Evolutionary conservation across 768 basidiomycete species (phyloP), one percentile per base, ranked within the genome.

Genomic region (Xerocomellus amylosporus): DNA sequence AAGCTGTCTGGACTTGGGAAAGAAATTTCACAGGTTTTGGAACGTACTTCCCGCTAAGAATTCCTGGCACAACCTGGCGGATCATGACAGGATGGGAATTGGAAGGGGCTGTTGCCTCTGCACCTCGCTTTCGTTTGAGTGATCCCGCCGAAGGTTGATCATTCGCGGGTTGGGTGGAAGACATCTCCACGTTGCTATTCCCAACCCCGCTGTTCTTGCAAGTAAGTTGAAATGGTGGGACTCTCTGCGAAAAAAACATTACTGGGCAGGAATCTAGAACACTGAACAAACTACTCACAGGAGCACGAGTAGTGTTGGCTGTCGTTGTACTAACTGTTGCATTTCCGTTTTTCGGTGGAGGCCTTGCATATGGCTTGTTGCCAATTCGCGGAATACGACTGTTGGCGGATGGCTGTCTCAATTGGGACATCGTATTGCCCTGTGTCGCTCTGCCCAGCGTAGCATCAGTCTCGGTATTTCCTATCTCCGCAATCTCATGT

Each of bases 341-440:
- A 36, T 33, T 63, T 42, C 42, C 57, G 10, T 48, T 50, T 33
- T 51, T 56, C 9, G 60, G 30, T 19, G 31, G 48, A 46, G 75
- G 75, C 54, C 81, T 75, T 30, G 77, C 70, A 66, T 86, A 87
- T 3, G 84, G 85, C 50, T 85, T 86, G 24, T 66, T 67, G 34
- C 76, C 77, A 39, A 83, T 81, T 54, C 85, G 76, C 17, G 85
- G 85, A 60, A 87, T 87, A 64, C 77, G 76, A 67, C 85, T 84
- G 1, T 74, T 77, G n/a, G 31, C 40, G 24, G 68, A 61, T 8
- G 74, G 67, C 56, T 84, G 80, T 61, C 77, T 82, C 49, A 85
- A 63, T 42, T 56, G 75, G 17, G 81, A 80, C 51, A 77, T 80
- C 5, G 61, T 55, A 20, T 59, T 59, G n/a, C 64, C 53, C 34